These are phyloP conservation scores for Nakaseomyces delphensis DNA, from an alignment of 1,139 yeast genomes.

Conservation along the genomic window DNA sequence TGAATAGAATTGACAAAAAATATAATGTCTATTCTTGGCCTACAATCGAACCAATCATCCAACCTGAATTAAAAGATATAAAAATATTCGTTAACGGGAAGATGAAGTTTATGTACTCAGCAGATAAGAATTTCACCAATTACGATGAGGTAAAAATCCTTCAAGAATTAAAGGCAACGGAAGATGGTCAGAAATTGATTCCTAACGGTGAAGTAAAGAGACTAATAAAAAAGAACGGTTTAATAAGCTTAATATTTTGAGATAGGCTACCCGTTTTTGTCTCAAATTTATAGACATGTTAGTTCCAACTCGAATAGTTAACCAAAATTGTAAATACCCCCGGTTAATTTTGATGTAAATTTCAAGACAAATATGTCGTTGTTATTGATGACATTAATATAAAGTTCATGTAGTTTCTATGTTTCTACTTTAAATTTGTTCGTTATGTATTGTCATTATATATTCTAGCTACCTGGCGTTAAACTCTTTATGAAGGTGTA, in stretches of 20 bases:
- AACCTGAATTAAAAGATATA: conserved; percentile 35
- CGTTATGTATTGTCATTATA: background rate
- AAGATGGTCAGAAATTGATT: conserved; percentile 23
- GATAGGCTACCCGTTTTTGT: too few species aligned
- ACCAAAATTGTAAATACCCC: background rate
- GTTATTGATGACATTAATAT: too few species aligned
- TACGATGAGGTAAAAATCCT: conserved; percentile 32
- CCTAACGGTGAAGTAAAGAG: background rate
- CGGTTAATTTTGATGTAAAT: too few species aligned
- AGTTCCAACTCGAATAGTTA: too few species aligned
- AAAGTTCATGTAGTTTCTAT: too few species aligned
- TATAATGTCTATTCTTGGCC: conserved; percentile 61
- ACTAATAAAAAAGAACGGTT: background rate
- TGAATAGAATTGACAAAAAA: conserved; percentile 31
- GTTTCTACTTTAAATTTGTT: too few species aligned
- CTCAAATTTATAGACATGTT: too few species aligned
- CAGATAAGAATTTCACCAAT: conserved; percentile 32
- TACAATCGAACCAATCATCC: conserved; percentile 32
- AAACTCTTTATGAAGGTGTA: conserved; percentile 42
- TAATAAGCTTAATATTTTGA: background rate
- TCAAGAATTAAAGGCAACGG: conserved; percentile 27
- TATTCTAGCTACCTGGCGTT: conserved; percentile 7
- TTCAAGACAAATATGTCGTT: too few species aligned
- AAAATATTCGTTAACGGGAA: conserved; percentile 66
- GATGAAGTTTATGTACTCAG: conserved; percentile 42